Percentiles rank a stretch among this genome's conserved stretches.
Conservation (phyloP, 768 basidiomycete genomes). For the Strobilomyces echinocephalus region DNA sequence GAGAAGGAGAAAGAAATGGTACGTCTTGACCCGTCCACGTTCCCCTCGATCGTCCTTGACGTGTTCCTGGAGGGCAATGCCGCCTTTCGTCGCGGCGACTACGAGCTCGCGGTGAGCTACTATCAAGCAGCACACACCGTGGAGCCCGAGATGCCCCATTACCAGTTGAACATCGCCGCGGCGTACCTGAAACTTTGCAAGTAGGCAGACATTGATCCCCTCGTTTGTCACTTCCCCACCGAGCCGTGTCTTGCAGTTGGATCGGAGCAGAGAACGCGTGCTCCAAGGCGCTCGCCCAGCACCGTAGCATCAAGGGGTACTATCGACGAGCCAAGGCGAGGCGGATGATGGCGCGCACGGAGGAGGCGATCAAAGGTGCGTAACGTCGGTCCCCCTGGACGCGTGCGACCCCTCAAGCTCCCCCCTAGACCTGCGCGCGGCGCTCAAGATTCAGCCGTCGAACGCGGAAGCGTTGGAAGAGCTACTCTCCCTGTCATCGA, state of each 20-base stretch:
- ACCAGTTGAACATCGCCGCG: slow-evolving; percentile 72
- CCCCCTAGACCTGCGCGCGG: slow-evolving; percentile 52
- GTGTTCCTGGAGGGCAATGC: slow-evolving; percentile 51
- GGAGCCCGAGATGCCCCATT: slow-evolving; percentile 70
- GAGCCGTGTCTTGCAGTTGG: slow-evolving; percentile 44
- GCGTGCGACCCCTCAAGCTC: background rate
- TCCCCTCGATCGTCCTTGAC: slow-evolving; percentile 1
- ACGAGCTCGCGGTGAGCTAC: slow-evolving; percentile 46
- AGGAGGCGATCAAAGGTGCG: slow-evolving; percentile 60
- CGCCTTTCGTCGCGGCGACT: slow-evolving; percentile 64
- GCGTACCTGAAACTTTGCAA: slow-evolving; percentile 66
- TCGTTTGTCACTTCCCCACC: slow-evolving; percentile 10
- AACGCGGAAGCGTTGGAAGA: slow-evolving; percentile 61
- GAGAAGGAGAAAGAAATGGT: slow-evolving; percentile 71
- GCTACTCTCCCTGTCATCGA: slow-evolving; percentile 38
- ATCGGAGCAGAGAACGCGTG: slow-evolving; percentile 70
- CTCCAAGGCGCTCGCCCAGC: slow-evolving; percentile 57
- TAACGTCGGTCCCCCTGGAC: background rate
- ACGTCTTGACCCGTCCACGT: slow-evolving; percentile 7
- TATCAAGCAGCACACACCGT: slow-evolving; percentile 59
- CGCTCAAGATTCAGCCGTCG: slow-evolving; percentile 57
- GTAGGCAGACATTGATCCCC: slow-evolving; percentile 38
- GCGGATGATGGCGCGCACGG: slow-evolving; percentile 49
- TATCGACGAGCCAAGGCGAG: slow-evolving; percentile 67
- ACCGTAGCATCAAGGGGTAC: slow-evolving; percentile 63